Evolutionary conservation across 2,329 filamentous ascomycete species (phyloP).

Genomic region (Colletotrichum lentis): DNA sequence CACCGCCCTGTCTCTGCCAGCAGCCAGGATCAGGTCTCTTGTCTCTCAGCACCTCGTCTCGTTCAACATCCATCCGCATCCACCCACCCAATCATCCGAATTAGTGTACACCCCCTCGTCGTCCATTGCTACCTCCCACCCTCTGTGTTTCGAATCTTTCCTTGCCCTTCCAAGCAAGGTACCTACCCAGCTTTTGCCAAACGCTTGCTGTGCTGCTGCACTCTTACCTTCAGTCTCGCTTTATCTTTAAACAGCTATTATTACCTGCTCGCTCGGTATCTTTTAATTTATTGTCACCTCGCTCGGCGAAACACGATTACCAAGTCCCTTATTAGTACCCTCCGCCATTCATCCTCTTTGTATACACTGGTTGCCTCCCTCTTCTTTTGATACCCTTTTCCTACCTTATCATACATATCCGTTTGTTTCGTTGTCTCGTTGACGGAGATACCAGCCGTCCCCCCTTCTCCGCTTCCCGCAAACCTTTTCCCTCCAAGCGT

Average conservation of each 20-base stretch:
- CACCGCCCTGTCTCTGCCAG: constrained; percentile 20
- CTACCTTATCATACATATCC: not conserved
- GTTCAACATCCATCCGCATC: constrained; percentile 28
- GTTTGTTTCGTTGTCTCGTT: constrained; percentile 22
- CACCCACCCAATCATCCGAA: constrained; percentile 34
- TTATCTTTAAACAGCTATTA: constrained; percentile 27
- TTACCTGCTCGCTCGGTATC: constrained; percentile 21
- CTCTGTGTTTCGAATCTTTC: constrained; percentile 11
- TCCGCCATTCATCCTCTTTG: constrained; percentile 27
- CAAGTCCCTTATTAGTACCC: constrained; percentile 27
- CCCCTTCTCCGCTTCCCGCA: not conserved
- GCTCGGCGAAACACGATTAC: constrained; percentile 13
- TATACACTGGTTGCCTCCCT: constrained; percentile 14
- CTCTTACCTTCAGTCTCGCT: constrained; percentile 1
- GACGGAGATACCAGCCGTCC: constrained; percentile 23
- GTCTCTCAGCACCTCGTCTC: constrained; percentile 2
- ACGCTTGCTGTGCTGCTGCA: constrained; percentile 32
- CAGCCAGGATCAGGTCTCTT: constrained; percentile 18
- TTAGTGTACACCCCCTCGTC: constrained; percentile 25
- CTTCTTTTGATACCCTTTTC: constrained; percentile 15
- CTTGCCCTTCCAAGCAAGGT: constrained; percentile 27
- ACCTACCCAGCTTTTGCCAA: constrained; percentile 25
- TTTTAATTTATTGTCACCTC: constrained; percentile 14
- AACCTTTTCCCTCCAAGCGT: not conserved
- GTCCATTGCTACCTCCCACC: constrained; percentile 32